Evolutionary conservation across 1,284 basidiomycete species (phyloP).

Genomic region (Fomitiporia mediterranea): DNA sequence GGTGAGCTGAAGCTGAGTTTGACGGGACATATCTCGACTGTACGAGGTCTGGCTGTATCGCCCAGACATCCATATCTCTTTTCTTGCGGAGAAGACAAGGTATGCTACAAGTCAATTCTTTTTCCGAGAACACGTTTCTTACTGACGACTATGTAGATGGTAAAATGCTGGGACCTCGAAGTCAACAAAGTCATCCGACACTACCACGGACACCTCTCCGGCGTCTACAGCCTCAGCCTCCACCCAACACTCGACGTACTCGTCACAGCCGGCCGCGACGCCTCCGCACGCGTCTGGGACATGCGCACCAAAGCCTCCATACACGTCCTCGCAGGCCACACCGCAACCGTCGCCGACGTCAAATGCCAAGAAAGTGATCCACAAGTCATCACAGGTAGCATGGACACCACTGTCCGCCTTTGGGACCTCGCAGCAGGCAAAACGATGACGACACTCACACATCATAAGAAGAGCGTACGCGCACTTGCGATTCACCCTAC

Average conservation of each 20-base stretch:
- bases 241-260: slow-evolving; percentile 96
- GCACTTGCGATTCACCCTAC: slow-evolving; percentile 92
- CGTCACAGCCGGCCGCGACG: slow-evolving; percentile 92
- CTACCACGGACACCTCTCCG: slow-evolving; percentile 96
- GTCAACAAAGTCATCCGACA: slow-evolving; percentile 98
- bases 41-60: slow-evolving; percentile 91
- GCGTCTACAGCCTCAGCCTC: slow-evolving; percentile 86
- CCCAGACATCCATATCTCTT: slow-evolving; percentile 95
- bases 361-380: slow-evolving; percentile 95
- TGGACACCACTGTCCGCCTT: slow-evolving; percentile 95
- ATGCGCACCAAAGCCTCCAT: slow-evolving; percentile 98
- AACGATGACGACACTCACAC: slow-evolving; percentile 91
- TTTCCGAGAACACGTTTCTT: neutral
- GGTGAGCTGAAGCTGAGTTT: slow-evolving; percentile 94
- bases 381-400: slow-evolving; percentile 95
- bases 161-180: slow-evolving; percentile 99
- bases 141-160: slow-evolving; percentile 60
- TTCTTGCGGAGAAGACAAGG: slow-evolving; percentile 97
- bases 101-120: slow-evolving; percentile 31
- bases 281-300: slow-evolving; percentile 96
- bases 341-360: slow-evolving; percentile 90
- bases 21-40: slow-evolving; percentile 97
- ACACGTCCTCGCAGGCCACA: slow-evolving; percentile 90
- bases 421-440: slow-evolving; percentile 99
- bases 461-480: slow-evolving; percentile 98